phyloP scores from a whole-genome alignment of 2,329 filamentous ascomycete species.

The Furcasterigmium sp. region DNA sequence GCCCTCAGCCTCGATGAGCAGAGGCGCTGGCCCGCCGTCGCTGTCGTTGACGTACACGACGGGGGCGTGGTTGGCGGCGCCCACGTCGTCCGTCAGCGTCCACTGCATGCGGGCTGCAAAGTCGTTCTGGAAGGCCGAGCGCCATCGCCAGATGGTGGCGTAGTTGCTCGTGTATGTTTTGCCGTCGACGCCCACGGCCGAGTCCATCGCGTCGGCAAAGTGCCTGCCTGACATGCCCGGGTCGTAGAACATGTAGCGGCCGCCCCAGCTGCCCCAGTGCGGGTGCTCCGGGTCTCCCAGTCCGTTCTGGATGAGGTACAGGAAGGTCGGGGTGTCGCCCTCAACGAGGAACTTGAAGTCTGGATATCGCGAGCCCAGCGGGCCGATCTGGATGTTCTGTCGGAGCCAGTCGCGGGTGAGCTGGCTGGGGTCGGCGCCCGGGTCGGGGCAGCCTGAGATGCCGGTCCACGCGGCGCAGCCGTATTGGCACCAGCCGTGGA shows the following conservation, averaged over 20 bases:
- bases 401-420: constrained; percentile 45
- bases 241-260: constrained; percentile 37
- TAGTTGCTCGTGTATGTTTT: constrained; percentile 18
- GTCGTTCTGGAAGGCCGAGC: constrained; percentile 21
- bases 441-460: constrained; percentile 32
- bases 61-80: not conserved
- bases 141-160: constrained; percentile 36
- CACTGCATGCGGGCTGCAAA: constrained; percentile 1
- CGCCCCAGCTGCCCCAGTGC: constrained; percentile 43
- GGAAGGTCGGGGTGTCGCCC: constrained; percentile 43
- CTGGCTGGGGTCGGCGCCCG: constrained; percentile 18
- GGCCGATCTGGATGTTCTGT: constrained; percentile 44
- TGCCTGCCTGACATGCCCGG: constrained; percentile 20
- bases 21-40: constrained; percentile 18
- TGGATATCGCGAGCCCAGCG: constrained; percentile 37
- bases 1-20: not conserved
- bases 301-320: constrained; percentile 43
- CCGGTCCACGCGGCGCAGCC: constrained; percentile 48
- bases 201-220: constrained; percentile 21
- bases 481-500: constrained; percentile 53
- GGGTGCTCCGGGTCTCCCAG: constrained; percentile 40
- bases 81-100: not conserved
- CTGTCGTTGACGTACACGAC: constrained; percentile 18
- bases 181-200: constrained; percentile 19
- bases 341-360: constrained; percentile 46